Conservation (phyloP, 2,329 filamentous ascomycete genomes). For the Phialophora tarda region DNA sequence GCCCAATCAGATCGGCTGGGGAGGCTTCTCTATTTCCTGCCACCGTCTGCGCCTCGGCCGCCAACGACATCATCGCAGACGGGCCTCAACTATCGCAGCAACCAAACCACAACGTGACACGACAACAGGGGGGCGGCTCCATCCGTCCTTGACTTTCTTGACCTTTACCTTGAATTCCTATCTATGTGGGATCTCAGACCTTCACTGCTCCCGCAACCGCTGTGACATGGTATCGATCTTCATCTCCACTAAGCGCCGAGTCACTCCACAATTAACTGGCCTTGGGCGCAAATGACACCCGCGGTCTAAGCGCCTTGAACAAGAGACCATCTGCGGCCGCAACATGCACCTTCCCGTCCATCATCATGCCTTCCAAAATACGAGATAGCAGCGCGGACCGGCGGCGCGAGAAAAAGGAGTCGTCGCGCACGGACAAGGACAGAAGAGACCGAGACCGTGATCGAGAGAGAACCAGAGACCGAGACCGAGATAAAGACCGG, state of each 20-base stretch:
- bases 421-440: constrained; percentile 36
- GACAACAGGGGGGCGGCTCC: constrained; percentile 8
- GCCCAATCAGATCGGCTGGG: constrained; percentile 2
- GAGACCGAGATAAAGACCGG: constrained; percentile 25
- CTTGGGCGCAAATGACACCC: constrained; percentile 32
- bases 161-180: neutral
- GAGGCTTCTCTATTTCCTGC: constrained; percentile 23
- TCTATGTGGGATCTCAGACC: constrained; percentile 4
- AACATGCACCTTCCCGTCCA: constrained; percentile 37
- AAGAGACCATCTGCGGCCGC: constrained; percentile 26
- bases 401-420: constrained; percentile 36
- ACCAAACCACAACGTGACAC: constrained; percentile 29
- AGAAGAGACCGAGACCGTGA: constrained; percentile 32
- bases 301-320: constrained; percentile 33
- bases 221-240: constrained; percentile 22
- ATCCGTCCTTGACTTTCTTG: neutral
- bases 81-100: constrained; percentile 2
- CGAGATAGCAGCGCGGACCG: constrained; percentile 38
- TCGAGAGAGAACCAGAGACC: constrained; percentile 31
- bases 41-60: constrained; percentile 29
- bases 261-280: constrained; percentile 22
- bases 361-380: constrained; percentile 39
- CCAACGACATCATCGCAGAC: constrained; percentile 32
- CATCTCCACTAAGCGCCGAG: constrained; percentile 30
- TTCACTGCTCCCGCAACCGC: neutral